Conservation (phyloP, 2,329 filamentous ascomycete genomes). For the Neonectria ditissima region DNA sequence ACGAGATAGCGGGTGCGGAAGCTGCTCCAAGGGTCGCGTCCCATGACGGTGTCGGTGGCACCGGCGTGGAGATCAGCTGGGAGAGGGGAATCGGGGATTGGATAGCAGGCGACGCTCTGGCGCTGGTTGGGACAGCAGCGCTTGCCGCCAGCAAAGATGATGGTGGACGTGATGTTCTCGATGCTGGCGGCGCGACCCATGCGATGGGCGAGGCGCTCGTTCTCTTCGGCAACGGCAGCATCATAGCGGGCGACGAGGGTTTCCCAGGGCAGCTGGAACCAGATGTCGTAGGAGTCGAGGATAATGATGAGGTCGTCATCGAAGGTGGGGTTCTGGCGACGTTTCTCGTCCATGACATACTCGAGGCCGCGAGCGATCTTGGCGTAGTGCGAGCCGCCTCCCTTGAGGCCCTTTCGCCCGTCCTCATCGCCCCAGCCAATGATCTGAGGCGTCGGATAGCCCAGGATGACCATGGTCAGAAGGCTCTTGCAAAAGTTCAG, state of each 20-base stretch:
- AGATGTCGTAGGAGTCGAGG: conserved; percentile 49
- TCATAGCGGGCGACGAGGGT: conserved; percentile 43
- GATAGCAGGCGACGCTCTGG: conserved; percentile 43
- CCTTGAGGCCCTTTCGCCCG: conserved; percentile 26
- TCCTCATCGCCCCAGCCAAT: conserved; percentile 44
- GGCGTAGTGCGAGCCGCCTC: conserved; percentile 46
- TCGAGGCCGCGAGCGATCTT: conserved; percentile 45
- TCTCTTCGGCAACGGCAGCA: conserved; percentile 39
- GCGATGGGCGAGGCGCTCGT: conserved; percentile 36
- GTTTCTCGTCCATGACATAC: conserved; percentile 42
- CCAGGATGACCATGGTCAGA: conserved; percentile 44
- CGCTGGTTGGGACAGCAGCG: conserved; percentile 43
- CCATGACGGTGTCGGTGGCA: conserved; percentile 41
- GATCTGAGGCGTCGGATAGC: conserved; percentile 46
- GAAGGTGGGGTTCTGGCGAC: conserved; percentile 33
- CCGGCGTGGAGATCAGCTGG: conserved; percentile 37
- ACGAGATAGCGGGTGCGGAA: conserved; percentile 44
- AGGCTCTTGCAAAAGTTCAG: conserved; percentile 49
- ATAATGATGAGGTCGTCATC: conserved; percentile 48
- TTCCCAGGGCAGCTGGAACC: conserved; percentile 49
- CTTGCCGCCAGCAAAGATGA: conserved; percentile 46
- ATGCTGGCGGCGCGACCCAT: conserved; percentile 40
- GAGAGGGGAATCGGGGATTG: conserved; percentile 45
- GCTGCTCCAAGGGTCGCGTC: conserved; percentile 29
- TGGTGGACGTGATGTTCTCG: conserved; percentile 38